These are phyloP conservation scores for Albatrellus ellisii DNA, from an alignment of 768 basidiomycete species.

Conservation along the genomic window DNA sequence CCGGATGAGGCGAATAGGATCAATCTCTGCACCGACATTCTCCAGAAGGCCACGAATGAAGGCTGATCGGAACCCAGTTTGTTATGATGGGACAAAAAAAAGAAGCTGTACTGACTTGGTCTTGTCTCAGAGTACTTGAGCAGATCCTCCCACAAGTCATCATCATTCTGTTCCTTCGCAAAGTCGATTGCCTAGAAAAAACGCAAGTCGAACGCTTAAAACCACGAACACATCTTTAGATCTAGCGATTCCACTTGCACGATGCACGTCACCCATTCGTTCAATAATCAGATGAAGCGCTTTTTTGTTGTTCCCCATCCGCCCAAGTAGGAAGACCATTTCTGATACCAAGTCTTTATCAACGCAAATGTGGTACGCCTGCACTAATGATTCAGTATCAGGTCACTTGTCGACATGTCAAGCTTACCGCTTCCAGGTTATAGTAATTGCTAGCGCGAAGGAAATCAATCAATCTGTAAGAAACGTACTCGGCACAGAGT, in stretches of 20 bases:
- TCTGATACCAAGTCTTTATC: conserved; percentile 81
- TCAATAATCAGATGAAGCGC: conserved; percentile 93
- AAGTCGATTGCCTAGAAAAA: conserved; percentile 70
- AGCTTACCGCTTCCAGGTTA: conserved; percentile 63
- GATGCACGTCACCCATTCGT: conserved; percentile 80
- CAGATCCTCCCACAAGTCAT: conserved; percentile 97
- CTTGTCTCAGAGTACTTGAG: conserved; percentile 88
- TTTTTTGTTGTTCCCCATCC: conserved; percentile 97
- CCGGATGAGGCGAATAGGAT: conserved; percentile 86
- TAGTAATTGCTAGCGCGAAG: conserved; percentile 86
- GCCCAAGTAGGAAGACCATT: conserved; percentile 94
- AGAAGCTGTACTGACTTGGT: conserved; percentile 41
- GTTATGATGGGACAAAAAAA: background rate
- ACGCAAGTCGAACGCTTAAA: background rate
- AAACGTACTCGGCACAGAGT: conserved; percentile 83
- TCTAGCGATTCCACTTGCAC: conserved; percentile 33
- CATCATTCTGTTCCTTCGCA: conserved; percentile 92
- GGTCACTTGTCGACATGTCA: background rate
- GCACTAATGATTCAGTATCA: background rate
- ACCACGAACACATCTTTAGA: background rate
- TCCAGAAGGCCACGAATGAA: conserved; percentile 94
- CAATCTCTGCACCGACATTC: conserved; percentile 93
- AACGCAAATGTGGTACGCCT: conserved; percentile 84
- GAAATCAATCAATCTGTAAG: conserved; percentile 74
- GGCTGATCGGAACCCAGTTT: conserved; percentile 29